Evolutionary conservation across 768 basidiomycete species (phyloP).

Genomic region (Galerina marginata): DNA sequence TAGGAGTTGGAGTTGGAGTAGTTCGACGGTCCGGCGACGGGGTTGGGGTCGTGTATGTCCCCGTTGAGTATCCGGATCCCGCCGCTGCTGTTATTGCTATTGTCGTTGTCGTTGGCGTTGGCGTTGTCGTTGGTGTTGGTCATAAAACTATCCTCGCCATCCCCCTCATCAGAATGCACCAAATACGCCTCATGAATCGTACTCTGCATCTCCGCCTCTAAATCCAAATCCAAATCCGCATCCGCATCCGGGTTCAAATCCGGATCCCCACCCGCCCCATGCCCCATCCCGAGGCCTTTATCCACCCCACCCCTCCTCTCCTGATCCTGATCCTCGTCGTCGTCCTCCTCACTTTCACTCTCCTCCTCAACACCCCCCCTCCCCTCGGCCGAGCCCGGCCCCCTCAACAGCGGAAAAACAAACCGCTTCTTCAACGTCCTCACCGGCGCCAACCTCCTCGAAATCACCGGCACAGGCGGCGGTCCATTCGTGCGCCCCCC

Average conservation of each 20-base stretch:
- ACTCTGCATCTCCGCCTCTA: constrained; percentile 12
- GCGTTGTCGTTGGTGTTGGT: too few relatives aligned
- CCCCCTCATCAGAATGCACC: neutral
- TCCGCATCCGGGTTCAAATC: too few relatives aligned
- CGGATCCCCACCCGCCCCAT: too few relatives aligned
- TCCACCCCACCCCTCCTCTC: too few relatives aligned
- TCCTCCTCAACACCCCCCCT: constrained; percentile 11
- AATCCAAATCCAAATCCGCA: neutral
- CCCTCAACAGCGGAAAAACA: constrained; percentile 43
- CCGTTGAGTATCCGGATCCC: constrained; percentile 20
- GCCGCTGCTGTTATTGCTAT: neutral
- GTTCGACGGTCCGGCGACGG: neutral
- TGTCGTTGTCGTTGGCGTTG: neutral
- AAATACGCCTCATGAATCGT: neutral
- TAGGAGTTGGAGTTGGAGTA: constrained; percentile 2
- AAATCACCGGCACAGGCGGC: constrained; percentile 43
- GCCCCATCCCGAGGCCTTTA: too few relatives aligned
- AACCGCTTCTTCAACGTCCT: constrained; percentile 58
- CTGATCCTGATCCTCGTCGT: constrained; percentile 11
- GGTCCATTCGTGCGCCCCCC: too few relatives aligned
- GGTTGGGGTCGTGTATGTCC: neutral
- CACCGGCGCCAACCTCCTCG: constrained; percentile 45
- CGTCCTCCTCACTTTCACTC: constrained; percentile 5
- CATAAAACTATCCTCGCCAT: neutral
- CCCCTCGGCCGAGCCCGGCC: too few relatives aligned